Base-by-base conservation (phyloP, 2,329 filamentous ascomycete genomes). In the Aspergillus nomiae region DNA sequence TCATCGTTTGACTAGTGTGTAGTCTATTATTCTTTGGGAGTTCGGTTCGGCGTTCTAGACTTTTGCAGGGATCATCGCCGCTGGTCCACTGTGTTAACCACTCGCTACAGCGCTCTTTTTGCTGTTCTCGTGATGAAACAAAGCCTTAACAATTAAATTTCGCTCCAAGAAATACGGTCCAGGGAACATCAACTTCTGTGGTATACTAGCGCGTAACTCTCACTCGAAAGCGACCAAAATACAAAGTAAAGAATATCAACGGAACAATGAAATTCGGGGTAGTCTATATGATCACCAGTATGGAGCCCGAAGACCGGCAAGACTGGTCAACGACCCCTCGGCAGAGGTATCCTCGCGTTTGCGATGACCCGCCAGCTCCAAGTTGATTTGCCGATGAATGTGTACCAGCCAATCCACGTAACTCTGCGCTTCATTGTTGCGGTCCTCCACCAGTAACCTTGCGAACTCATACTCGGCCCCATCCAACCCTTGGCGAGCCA, bases 391-490 rank as follows among this genome's bases (percentile, higher is more conserved):
- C 71, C 94, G 90, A 80, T 99, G 95, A 66, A 98, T 86, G 78
- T 97, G 92, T 62, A 99, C 95, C 73, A 99, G 84, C 95, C 95
- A 99, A 80, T 99, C 95, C 38, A 98, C 95, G 78, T 98, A 99
- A 75, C 92, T 96, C 80, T 96, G 94, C 41, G 95, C 95, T 81
- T 99, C 95, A 70, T 97, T 97, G 77, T 98, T 98, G 68, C 95
- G 87, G 75, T 99, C 95, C 80, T 99, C 95, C 36, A 97, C 89
- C 69, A 99, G 79, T 79, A 96, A 83, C 59, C 94, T 85, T 9
- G 95, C 95, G 82, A 98, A 99, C 78, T 99, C 95, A 73, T 93
- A 98, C 78, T 99, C 95, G 3, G 94, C 92, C 0, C 95, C 95
- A 73, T 99, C 95, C 4, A 98, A 84, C 0, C 94, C 94, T 78